These are phyloP conservation scores for Hypericum perforatum DNA, from an alignment of 345 rosid genomes.

Conservation along the genomic window DNA sequence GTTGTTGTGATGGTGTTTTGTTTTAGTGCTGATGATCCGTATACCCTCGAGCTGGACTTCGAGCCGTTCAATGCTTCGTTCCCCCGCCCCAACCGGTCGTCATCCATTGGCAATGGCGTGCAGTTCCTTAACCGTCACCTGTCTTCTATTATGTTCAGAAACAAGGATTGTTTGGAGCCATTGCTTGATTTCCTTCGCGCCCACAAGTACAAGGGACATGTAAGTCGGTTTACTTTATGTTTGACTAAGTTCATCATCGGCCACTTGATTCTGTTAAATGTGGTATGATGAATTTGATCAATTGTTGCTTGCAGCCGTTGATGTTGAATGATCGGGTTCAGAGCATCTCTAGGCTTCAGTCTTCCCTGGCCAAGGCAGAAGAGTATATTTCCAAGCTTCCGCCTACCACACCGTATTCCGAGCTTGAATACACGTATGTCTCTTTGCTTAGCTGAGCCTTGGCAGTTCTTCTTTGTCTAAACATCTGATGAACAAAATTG, in stretches of 20 bases:
- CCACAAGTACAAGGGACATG: slow-evolving; percentile 82
- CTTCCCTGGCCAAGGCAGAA: slow-evolving; percentile 70
- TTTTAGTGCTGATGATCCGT: slow-evolving; percentile 32
- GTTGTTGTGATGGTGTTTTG: not conserved
- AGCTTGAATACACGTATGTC: slow-evolving; percentile 58
- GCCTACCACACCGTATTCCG: slow-evolving; percentile 53
- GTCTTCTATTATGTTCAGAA: slow-evolving; percentile 86
- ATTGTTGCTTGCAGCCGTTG: slow-evolving; percentile 39
- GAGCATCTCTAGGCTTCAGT: slow-evolving; percentile 53
- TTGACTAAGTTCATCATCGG: not conserved
- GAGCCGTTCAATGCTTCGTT: slow-evolving; percentile 85
- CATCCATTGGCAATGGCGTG: slow-evolving; percentile 98
- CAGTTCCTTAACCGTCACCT: slow-evolving; percentile 96
- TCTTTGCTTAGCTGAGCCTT: slow-evolving; percentile 1
- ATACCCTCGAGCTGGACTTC: slow-evolving; percentile 88
- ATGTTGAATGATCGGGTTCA: slow-evolving; percentile 91
- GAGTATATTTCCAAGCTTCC: slow-evolving; percentile 71
- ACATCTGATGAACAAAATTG: not conserved
- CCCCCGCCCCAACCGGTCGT: slow-evolving; percentile 84
- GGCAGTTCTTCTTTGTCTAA: not conserved
- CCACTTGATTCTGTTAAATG: not conserved
- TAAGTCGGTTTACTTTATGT: slow-evolving; percentile 30
- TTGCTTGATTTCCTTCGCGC: slow-evolving; percentile 72
- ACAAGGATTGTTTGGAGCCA: slow-evolving; percentile 87
- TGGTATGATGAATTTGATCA: slow-evolving; percentile 2